Evolutionary conservation across 306 rosid species (phyloP).

Genomic region (Gleditsia sinensis): DNA sequence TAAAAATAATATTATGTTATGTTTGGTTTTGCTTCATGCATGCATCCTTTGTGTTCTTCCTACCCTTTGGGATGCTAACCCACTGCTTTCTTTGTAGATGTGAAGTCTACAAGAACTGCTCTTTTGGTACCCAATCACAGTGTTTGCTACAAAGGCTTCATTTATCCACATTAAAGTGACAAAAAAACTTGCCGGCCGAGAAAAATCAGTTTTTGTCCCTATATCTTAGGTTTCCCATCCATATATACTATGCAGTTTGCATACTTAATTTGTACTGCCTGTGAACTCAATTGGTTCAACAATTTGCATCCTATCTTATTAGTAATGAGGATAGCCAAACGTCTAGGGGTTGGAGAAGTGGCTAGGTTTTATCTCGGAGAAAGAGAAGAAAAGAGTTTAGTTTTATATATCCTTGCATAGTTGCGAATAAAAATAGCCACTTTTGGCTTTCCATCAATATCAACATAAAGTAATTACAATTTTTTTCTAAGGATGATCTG

Average conservation of each 20-base stretch:
- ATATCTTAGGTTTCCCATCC: no score
- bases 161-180: no score
- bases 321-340: background rate
- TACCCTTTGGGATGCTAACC: background rate
- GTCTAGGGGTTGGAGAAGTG: background rate
- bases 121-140: background rate
- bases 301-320: background rate
- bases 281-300: no score
- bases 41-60: background rate
- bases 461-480: slow-evolving; percentile 26
- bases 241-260: no score
- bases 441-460: slow-evolving; percentile 40
- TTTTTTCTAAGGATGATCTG: background rate
- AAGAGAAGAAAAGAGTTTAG: background rate
- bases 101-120: background rate
- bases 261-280: no score
- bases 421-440: slow-evolving; percentile 20
- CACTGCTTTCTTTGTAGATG: background rate
- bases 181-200: no score
- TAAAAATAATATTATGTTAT: background rate
- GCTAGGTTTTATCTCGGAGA: background rate
- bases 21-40: background rate
- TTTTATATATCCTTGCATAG: background rate
- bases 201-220: no score
- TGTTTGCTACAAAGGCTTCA: background rate